phyloP scores from a whole-genome alignment of 2,329 filamentous ascomycete species.

The Juglanconis juglandina region DNA sequence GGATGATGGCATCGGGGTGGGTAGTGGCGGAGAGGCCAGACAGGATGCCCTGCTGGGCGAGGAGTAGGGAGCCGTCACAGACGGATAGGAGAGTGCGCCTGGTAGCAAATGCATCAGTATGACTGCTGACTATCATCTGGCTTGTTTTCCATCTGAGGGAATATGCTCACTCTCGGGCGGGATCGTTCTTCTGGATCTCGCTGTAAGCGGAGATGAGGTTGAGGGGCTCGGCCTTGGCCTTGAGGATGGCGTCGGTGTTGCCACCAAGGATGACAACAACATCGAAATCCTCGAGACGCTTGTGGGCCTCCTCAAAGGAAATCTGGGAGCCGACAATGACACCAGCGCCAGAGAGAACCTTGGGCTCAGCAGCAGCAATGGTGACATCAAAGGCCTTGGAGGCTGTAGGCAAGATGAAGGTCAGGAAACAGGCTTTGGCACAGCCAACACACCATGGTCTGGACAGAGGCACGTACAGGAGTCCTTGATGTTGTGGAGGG shows the following conservation, averaged over 20 bases:
- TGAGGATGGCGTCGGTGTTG: slow-evolving; percentile 59
- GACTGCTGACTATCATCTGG: background rate
- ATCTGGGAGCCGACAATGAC: slow-evolving; percentile 71
- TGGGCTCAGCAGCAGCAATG: slow-evolving; percentile 50
- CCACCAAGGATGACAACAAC: slow-evolving; percentile 76
- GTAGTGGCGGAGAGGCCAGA: slow-evolving; percentile 77
- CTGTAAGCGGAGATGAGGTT: slow-evolving; percentile 71
- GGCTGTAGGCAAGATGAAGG: slow-evolving; percentile 31
- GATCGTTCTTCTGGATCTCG: slow-evolving; percentile 76
- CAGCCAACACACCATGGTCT: background rate
- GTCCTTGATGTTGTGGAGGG: slow-evolving; percentile 52
- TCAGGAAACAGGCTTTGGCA: background rate
- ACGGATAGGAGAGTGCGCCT: slow-evolving; percentile 71
- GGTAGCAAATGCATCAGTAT: background rate
- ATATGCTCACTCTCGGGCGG: slow-evolving; percentile 57
- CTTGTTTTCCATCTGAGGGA: background rate
- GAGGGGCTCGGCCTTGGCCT: slow-evolving; percentile 66
- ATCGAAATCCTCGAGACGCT: slow-evolving; percentile 72
- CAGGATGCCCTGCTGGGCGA: slow-evolving; percentile 73
- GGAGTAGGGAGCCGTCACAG: slow-evolving; percentile 75
- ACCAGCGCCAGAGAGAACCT: slow-evolving; percentile 59
- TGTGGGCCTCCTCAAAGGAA: slow-evolving; percentile 73
- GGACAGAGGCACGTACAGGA: slow-evolving; percentile 39
- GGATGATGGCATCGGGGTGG: slow-evolving; percentile 76
- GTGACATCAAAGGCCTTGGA: slow-evolving; percentile 59